Evolutionary conservation across 78 protist species (phyloP), one percentile per base, ranked within the genome.

Genomic region (Dictyostelium purpureum): DNA sequence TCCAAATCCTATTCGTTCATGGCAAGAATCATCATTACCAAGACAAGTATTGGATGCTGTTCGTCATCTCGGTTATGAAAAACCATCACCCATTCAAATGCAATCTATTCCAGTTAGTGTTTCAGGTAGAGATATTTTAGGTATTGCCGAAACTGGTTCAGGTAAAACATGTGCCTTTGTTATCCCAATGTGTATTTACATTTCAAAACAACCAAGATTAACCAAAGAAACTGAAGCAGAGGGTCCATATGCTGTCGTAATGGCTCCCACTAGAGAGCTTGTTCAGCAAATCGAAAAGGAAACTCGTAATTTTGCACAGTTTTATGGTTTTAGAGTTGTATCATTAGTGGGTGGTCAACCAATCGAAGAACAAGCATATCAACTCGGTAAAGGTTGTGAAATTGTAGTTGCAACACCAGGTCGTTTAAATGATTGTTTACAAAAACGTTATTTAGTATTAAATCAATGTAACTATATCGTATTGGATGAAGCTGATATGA

Each of bases 361-460:
- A 10, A 37, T 95, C 63, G 95, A 90, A 28, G 78, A 57, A 14
- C 99, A 97, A 87, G 87, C 88, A 6, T 69, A 63, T 45, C 91
- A 51, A 43, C 42, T 98, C 21, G 89, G 97, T 26, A 19, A 45
- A 12, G 99, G 99, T 21, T 69, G 69, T 21, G 96, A 97, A 16
- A 89, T 97, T 70, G 77, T 97, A 16, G 83, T 97, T 37, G 99
- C 97, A 0, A 97, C 99, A 67, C 98, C 99, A 0, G 99, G 99
- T 51, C 83, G 99, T 59, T 59, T 97, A 47, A 70, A 78, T 24
- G 99, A 97, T 56, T 95, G 97, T 65, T 28, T 97, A 7, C 97
- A 97, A 31, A 67, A 94, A n/a, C 95, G 89, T 14, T 93, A 88
- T 49, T 37, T 97, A 6, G 98, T 97, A 45, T 67, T 97, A 49